Base-by-base conservation (phyloP, 192 early-diverging fungal genomes). In the Chytriomyces hyalinus region DNA sequence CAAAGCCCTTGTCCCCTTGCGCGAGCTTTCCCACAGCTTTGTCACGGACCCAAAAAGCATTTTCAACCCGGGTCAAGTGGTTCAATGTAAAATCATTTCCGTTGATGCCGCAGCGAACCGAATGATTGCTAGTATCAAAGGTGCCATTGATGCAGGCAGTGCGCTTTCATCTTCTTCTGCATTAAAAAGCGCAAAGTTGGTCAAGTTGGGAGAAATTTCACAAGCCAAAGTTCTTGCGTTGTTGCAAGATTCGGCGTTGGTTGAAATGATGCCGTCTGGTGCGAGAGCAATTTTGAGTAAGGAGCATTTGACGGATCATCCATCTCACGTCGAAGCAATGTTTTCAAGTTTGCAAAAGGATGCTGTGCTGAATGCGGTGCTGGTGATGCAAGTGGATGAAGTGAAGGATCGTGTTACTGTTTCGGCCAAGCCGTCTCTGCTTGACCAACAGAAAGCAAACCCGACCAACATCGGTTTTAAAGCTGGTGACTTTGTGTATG, bases 31-130 rank as follows among this genome's bases (percentile, higher is more conserved):
- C 24, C 17, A 73, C 60, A 74, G 53, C 24, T 17, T 17, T 51
- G 68, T 87, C 26, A 49, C 84, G 62, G 85, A 93, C 71, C 86
- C 93, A 6, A 82, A 85, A 28, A 88, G 90, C 48, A 83, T 85
- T 65, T 95, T 95, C 81, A 89, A 87, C 67, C 79, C 87, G 6
- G 94, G 93, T 13, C 91, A 94, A 78, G 77, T 80, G 45, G 82
- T 96, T 66, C 90, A 90, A 76, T 94, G 92, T 81, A 86, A 90
- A 26, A 91, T 98, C 62, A 76, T 94, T 46, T 82, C 78, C 11
- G 86, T 89, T 6, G 81, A 92, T 61, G 45, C 80, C 2, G 85
- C 79, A 8, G 82, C 89, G 15, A 80, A 86, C 73, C 90, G 88
- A 59, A 80, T 97, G 76, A 70, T 81, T 7, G 89, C 93, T 22